Conservation (phyloP, 352 stramenopile species). For the Globisporangium sylvaticum region DNA sequence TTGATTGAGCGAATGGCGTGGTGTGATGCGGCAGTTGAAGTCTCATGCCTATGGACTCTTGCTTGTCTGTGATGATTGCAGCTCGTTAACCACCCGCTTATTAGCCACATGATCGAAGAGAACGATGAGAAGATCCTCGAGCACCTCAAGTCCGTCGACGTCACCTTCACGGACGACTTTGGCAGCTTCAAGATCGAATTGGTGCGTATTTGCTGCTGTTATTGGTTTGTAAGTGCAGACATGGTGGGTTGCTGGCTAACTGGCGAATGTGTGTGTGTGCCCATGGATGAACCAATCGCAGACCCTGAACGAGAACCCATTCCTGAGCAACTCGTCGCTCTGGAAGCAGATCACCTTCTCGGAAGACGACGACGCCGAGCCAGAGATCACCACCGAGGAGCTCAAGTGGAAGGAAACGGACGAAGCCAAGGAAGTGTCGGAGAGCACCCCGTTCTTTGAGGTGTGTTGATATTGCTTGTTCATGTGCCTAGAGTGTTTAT, state of each 20-base stretch:
- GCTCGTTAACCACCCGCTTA: constrained; percentile 69
- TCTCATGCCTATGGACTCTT: constrained; percentile 1
- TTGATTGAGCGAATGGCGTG: not conserved
- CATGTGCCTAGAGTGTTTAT: not conserved
- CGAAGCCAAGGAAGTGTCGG: constrained; percentile 46
- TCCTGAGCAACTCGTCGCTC: constrained; percentile 41
- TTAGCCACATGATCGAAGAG: constrained; percentile 41
- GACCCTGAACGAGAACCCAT: constrained; percentile 70
- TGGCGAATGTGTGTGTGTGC: not conserved
- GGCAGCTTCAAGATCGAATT: constrained; percentile 69
- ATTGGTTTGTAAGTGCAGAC: not conserved
- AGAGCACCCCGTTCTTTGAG: constrained; percentile 51
- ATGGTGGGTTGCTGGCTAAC: not conserved
- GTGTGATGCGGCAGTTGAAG: not conserved
- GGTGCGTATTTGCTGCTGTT: not conserved
- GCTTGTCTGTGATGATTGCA: constrained; percentile 18
- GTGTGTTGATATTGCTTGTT: constrained; percentile 16
- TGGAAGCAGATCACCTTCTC: constrained; percentile 75
- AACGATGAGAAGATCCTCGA: constrained; percentile 54
- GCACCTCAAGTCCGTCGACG: constrained; percentile 47
- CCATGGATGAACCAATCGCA: constrained; percentile 15
- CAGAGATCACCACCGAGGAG: constrained; percentile 43
- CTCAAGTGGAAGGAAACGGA: constrained; percentile 61
- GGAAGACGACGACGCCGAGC: constrained; percentile 48
- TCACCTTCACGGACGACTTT: constrained; percentile 58